Evolutionary conservation across 495 filamentous ascomycete genomes (phyloP).

Genomic region (Halenospora varia): DNA sequence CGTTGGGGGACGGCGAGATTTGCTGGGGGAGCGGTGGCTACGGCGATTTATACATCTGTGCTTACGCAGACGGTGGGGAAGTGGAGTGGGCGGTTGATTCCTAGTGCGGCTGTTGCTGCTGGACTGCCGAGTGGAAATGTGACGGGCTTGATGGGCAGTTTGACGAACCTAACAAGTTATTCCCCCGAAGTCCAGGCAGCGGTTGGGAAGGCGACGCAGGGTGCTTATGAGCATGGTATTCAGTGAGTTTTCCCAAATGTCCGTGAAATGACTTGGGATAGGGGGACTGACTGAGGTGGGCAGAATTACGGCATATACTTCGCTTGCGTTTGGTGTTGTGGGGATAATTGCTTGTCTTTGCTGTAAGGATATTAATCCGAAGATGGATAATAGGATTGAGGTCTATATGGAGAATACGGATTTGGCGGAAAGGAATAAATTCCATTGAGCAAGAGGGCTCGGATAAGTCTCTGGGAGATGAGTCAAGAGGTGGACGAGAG

Average conservation of each 20-base stretch:
- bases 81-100: not conserved
- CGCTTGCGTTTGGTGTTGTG: conserved; percentile 25
- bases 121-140: not conserved
- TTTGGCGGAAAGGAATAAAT: conserved; percentile 28
- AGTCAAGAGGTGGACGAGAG: too few relatives aligned
- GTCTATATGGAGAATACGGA: conserved; percentile 30
- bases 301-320: conserved; percentile 5
- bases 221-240: conserved; percentile 1
- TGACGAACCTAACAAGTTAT: not conserved
- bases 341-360: conserved; percentile 27
- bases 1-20: conserved; percentile 26
- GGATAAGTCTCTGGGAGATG: too few relatives aligned
- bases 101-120: not conserved
- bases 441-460: conserved; percentile 25
- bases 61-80: not conserved
- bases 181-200: not conserved
- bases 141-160: not conserved
- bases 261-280: not conserved
- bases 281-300: too few relatives aligned
- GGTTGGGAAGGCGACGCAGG: conserved; percentile 1
- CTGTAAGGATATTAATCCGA: conserved; percentile 29
- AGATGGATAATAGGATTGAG: conserved; percentile 31
- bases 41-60: conserved; percentile 14
- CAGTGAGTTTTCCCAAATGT: not conserved
- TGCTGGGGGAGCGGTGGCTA: conserved; percentile 30